These are phyloP conservation scores for Stygiomarasmius scandens DNA, from an alignment of 1,284 basidiomycete genomes.

Conservation along the genomic window DNA sequence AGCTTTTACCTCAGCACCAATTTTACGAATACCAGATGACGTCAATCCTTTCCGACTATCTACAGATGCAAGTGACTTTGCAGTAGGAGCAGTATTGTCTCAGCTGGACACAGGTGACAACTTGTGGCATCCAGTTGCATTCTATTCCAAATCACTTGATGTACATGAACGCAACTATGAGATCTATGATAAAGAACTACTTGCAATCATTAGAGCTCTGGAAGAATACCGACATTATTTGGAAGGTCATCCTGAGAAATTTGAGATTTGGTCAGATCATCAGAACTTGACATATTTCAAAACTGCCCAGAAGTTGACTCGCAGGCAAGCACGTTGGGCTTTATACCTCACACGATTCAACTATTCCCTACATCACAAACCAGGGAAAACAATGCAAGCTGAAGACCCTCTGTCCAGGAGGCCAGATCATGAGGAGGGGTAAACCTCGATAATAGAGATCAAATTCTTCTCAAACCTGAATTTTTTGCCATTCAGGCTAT, in stretches of 20 bases:
- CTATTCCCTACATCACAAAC: conserved; percentile 39
- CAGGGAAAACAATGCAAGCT: conserved; percentile 36
- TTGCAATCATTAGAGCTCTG: conserved; percentile 7
- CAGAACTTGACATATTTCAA: too few relatives aligned
- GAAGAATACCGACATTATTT: conserved; percentile 34
- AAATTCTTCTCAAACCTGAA: not conserved
- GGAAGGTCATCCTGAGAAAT: conserved; percentile 16
- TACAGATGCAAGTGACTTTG: too few relatives aligned
- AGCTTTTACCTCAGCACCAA: conserved; percentile 20
- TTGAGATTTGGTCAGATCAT: conserved; percentile 31
- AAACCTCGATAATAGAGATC: conserved; percentile 3
- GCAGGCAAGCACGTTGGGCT: conserved; percentile 33
- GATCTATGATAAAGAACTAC: too few relatives aligned
- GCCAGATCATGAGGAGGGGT: conserved; percentile 34
- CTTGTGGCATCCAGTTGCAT: too few relatives aligned
- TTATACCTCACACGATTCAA: conserved; percentile 23
- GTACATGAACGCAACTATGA: too few relatives aligned
- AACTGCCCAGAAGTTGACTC: conserved; percentile 20
- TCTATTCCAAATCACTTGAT: too few relatives aligned
- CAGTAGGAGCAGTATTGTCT: too few relatives aligned
- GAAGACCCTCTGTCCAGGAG: conserved; percentile 41
- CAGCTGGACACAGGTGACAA: too few relatives aligned
- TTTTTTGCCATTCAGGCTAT: not conserved
- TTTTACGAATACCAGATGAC: conserved; percentile 23
- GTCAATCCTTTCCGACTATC: conserved; percentile 27